These are phyloP conservation scores for Quercus lobata DNA, from an alignment of 331 rosid genomes.

Conservation along the genomic window DNA sequence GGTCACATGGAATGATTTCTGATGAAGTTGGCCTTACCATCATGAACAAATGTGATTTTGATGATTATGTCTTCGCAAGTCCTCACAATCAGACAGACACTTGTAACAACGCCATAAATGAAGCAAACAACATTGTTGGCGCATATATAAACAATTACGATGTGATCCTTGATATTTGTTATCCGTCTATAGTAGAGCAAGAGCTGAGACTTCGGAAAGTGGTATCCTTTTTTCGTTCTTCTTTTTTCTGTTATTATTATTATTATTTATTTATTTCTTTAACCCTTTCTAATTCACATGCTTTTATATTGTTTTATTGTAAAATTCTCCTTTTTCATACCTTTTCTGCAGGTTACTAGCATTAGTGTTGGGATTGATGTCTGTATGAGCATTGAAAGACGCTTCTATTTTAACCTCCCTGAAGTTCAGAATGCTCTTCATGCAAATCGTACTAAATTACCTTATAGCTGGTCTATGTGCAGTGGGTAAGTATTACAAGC, in stretches of 20 bases:
- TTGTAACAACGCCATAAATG: constrained; percentile 46
- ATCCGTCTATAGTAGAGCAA: constrained; percentile 87
- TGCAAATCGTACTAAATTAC: constrained; percentile 83
- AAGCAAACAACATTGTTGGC: constrained; percentile 54
- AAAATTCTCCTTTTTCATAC: neutral
- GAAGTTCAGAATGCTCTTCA: constrained; percentile 93
- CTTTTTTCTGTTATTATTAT: neutral
- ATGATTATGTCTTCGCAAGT: constrained; percentile 38
- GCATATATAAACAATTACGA: constrained; percentile 61
- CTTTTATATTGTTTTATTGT: neutral
- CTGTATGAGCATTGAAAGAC: constrained; percentile 63
- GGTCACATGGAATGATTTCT: constrained; percentile 96
- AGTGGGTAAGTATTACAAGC: constrained; percentile 44
- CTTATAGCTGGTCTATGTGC: constrained; percentile 72
- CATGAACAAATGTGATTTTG: constrained; percentile 60
- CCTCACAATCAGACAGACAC: constrained; percentile 54
- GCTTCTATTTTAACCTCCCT: constrained; percentile 64
- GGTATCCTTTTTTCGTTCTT: constrained; percentile 28
- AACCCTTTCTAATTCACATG: neutral
- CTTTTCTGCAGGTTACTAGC: constrained; percentile 73
- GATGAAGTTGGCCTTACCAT: constrained; percentile 75
- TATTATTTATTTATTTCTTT: too few species aligned
- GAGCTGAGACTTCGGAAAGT: constrained; percentile 63
- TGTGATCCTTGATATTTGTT: constrained; percentile 86
- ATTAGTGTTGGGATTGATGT: constrained; percentile 77